Base-by-base conservation (phyloP, 2,329 filamentous ascomycete species). In the Penicillium olsonii region DNA sequence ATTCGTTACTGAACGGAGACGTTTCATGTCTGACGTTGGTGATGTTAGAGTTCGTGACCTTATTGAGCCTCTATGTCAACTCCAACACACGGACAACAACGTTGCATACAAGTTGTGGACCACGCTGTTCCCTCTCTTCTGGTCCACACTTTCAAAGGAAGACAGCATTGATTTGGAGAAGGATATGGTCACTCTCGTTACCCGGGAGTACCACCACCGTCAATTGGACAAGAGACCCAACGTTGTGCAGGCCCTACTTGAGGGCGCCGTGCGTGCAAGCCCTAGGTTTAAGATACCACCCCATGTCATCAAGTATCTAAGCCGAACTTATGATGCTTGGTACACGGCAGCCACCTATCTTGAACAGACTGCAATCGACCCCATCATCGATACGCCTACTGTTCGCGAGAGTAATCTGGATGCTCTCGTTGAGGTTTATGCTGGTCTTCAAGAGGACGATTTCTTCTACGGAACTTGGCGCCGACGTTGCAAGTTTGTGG, bases 401-500 rank as follows among this genome's bases (percentile, higher is more conserved):
- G 87, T 96, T 17, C 83, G 91, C 26, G 95, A 99, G 69, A 97
- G 92, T 73, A 97, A 95, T 59, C 81, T 97, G 5, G 94, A 99
- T 71, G 94, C 94, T 0, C 76, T 99, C n/a, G 85, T 96, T 8
- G 92, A 97, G 65, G 79, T 97, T 3, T 99, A 99, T 66, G 85
- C 91, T 5, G 85, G 86, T 1, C 76, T 99, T 12, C 89, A 95
- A 64, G 95, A 99, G 68, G 92, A 97, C 42, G 94, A 99, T 67
- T 78, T 99, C 40, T 99, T 97, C 70, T 97, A 99, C 57, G 94
- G 94, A 8, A 95, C 92, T 0, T 99, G 94, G 94, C 85, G 94
- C 51, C 85, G 94, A 48, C 86, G 94, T 38, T 96, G 92, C 68
- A 90, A 96, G 59, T 99, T 96, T 65, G 88, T 99, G 5, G 95